Percentiles rank a stretch among this genome's conserved stretches.
Conservation (phyloP, 805 yeast species). For the Metschnikowia henanensis region DNA sequence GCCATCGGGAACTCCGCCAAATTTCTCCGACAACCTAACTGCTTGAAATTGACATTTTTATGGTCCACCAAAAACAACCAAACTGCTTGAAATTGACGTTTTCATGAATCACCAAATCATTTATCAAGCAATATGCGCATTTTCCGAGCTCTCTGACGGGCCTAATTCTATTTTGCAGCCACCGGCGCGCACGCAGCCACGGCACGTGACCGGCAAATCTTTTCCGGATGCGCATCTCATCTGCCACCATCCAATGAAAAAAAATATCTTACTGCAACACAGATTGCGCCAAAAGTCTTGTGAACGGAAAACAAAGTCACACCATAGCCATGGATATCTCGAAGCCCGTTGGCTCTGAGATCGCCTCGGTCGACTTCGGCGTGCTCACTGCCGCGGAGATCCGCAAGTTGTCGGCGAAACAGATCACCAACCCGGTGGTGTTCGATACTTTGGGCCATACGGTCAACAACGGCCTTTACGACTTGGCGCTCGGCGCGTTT, state of each 20-base stretch:
- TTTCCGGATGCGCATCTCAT: background rate
- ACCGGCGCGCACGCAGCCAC: background rate
- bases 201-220: background rate
- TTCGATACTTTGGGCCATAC: conserved; percentile 97
- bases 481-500: conserved; percentile 94
- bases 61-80: too few relatives aligned
- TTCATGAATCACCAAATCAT: too few relatives aligned
- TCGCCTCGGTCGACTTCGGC: conserved; percentile 89
- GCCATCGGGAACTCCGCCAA: too few relatives aligned
- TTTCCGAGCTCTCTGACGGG: too few relatives aligned
- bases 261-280: background rate
- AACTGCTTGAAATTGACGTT: too few relatives aligned
- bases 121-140: too few relatives aligned
- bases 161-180: background rate
- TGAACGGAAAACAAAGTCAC: background rate
- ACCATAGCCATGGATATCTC: conserved; percentile 84
- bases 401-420: conserved; percentile 86
- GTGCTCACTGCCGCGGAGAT: conserved; percentile 81
- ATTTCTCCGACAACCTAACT: too few relatives aligned
- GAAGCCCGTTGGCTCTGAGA: conserved; percentile 94
- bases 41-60: too few relatives aligned
- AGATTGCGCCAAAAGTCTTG: too few relatives aligned
- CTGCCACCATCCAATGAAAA: background rate
- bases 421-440: conserved; percentile 93
- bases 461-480: conserved; percentile 89